Conservation (phyloP, 1,139 yeast genomes). For the Candida sp. region DNA sequence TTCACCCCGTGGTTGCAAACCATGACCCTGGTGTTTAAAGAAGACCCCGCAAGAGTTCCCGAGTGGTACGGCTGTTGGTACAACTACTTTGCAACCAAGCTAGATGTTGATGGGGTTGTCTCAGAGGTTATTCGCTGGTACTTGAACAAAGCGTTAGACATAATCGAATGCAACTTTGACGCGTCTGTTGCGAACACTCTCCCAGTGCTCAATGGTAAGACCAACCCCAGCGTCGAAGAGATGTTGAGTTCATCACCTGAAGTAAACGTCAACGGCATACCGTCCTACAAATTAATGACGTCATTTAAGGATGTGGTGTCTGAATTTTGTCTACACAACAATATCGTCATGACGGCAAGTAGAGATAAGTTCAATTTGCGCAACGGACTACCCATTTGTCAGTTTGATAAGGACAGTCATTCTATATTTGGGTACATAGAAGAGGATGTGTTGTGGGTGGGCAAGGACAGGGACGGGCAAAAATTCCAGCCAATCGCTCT, state of each 20-base stretch:
- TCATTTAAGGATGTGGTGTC: conserved; percentile 44
- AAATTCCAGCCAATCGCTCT: conserved; percentile 28
- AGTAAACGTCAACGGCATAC: conserved; percentile 29
- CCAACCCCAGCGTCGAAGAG: conserved; percentile 13
- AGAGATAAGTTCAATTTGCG: conserved; percentile 21
- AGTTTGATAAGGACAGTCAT: conserved; percentile 15
- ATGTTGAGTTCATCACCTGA: conserved; percentile 7
- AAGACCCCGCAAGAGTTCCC: conserved; percentile 5
- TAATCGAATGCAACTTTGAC: conserved; percentile 13
- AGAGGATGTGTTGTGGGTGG: conserved; percentile 40
- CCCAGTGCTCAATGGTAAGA: conserved; percentile 21
- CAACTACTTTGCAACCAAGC: no score
- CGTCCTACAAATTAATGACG: conserved; percentile 31
- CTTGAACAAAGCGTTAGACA: conserved; percentile 21
- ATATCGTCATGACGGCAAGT: conserved; percentile 23
- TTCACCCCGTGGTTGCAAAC: conserved; percentile 32
- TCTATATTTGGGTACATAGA: conserved; percentile 26
- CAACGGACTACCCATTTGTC: conserved; percentile 28
- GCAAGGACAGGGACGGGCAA: conserved; percentile 9
- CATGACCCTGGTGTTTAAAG: conserved; percentile 7
- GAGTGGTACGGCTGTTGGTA: conserved; percentile 13
- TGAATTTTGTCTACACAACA: conserved; percentile 29
- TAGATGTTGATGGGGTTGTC: not conserved
- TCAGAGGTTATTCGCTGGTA: conserved; percentile 27
- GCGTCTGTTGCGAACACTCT: conserved; percentile 8